Evolutionary conservation across 495 filamentous ascomycete species (phyloP).

Genomic region (Penicillium cosmopolitanum): DNA sequence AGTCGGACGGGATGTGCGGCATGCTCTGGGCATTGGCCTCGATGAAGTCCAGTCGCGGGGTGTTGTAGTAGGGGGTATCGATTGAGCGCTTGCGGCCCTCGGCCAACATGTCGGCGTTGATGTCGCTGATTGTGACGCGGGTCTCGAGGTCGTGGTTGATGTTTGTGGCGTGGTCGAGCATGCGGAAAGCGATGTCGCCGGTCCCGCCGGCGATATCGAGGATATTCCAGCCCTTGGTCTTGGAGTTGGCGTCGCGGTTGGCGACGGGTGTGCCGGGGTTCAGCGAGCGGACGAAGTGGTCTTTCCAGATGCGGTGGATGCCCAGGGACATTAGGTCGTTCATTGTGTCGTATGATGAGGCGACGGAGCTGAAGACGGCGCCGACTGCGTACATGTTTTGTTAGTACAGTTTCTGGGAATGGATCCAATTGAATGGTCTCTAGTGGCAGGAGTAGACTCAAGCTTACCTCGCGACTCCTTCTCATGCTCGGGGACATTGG

Average conservation of each 20-base stretch:
- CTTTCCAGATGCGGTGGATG: slow-evolving; percentile 97
- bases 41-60: slow-evolving; percentile 70
- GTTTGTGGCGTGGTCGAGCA: slow-evolving; percentile 84
- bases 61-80: slow-evolving; percentile 59
- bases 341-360: slow-evolving; percentile 91
- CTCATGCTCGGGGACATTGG: slow-evolving; percentile 79
- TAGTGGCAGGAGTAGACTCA: not conserved
- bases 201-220: slow-evolving; percentile 98
- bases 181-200: slow-evolving; percentile 96
- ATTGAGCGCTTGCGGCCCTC: slow-evolving; percentile 80
- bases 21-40: slow-evolving; percentile 90
- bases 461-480: slow-evolving; percentile 73
- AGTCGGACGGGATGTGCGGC: slow-evolving; percentile 61
- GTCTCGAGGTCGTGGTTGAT: slow-evolving; percentile 80
- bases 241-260: slow-evolving; percentile 34
- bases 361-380: slow-evolving; percentile 93
- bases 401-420: slow-evolving; percentile 17
- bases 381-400: slow-evolving; percentile 58
- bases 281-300: slow-evolving; percentile 90
- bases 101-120: slow-evolving; percentile 91
- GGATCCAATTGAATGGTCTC: not conserved
- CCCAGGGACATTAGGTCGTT: slow-evolving; percentile 99
- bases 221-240: slow-evolving; percentile 67
- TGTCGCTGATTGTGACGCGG: slow-evolving; percentile 88
- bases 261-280: slow-evolving; percentile 74